phyloP scores from a whole-genome alignment of 2,329 filamentous ascomycete genomes.

The Neurospora crassa region DNA sequence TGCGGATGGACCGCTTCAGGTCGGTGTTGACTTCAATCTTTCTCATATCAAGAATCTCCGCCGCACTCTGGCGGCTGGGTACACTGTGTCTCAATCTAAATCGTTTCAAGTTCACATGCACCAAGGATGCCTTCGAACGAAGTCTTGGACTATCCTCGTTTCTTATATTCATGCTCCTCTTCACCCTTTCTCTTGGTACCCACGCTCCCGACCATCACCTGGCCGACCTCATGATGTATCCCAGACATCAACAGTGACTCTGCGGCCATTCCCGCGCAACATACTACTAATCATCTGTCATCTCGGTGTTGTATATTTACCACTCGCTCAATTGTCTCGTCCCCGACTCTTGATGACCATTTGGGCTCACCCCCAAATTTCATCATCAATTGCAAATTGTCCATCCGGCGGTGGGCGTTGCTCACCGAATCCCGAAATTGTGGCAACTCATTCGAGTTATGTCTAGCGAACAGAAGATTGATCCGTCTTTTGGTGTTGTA shows the following conservation, averaged over 20 bases:
- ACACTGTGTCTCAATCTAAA: not conserved
- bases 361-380: not conserved
- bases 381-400: not conserved
- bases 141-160: not conserved
- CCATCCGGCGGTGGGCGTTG: not conserved
- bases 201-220: not conserved
- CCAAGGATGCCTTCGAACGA: no score
- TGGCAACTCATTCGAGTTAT: not conserved
- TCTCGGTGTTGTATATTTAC: not conserved
- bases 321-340: not conserved
- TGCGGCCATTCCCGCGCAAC: not conserved
- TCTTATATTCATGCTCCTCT: not conserved
- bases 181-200: not conserved
- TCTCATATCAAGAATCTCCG: not conserved
- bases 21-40: not conserved
- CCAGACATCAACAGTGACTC: not conserved
- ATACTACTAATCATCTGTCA: not conserved
- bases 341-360: not conserved
- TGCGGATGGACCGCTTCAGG: not conserved
- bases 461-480: no score
- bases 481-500: not conserved
- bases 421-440: not conserved
- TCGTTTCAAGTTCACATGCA: no score
- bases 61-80: no score
- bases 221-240: not conserved